Base-by-base conservation (phyloP, 2,329 filamentous ascomycete species). In the Monilinia polystroma region DNA sequence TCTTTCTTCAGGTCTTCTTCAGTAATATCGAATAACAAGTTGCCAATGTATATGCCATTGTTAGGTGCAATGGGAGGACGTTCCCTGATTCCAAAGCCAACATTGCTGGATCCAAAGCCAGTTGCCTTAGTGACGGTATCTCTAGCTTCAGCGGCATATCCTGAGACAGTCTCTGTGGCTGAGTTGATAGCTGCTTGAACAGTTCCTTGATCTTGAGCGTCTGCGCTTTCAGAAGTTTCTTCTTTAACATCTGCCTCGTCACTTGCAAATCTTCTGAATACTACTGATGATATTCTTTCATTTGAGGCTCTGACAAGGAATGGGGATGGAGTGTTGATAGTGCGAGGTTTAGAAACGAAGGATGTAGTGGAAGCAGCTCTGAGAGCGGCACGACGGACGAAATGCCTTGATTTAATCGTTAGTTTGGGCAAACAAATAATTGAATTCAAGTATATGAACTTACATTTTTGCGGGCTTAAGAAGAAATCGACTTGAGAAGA, bases 1-100 rank as follows among this genome's bases (percentile, higher is more conserved):
- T 87, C 82, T 64, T 80, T 79, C 73, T 84, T 80, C 56, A 92
- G 74, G 72, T 89, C 83, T 52, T 84, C 81, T 18, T 82, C 81
- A 8, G 83, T 87, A 67, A 90, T 81, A 75, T 91, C 88, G 75
- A 88, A 91, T 76, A 87, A 87, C 47, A 92, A 76, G 75, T 92
- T 92, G 54, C 88, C 89, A 70, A 91, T 75, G 73, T 90, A 92
- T 67, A 91, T 72, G 29, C 64, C 64, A n/a, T 67, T 41, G 20
- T 16, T 69, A 63, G 66, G 71, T 57, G 52, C 35, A 26, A 52
- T 32, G 10, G 29, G 14, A 57, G 43, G 32, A 52, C 60, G 56
- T 4, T 60, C 59, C 11, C 35, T 14, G 11, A 10, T 2, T 18
- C 43, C 43, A n/a, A 47, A 49, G 16, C 63, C 32, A 18, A 32